Evolutionary conservation across 768 basidiomycete genomes (phyloP).

Genomic region (Albatrellus ellisii): DNA sequence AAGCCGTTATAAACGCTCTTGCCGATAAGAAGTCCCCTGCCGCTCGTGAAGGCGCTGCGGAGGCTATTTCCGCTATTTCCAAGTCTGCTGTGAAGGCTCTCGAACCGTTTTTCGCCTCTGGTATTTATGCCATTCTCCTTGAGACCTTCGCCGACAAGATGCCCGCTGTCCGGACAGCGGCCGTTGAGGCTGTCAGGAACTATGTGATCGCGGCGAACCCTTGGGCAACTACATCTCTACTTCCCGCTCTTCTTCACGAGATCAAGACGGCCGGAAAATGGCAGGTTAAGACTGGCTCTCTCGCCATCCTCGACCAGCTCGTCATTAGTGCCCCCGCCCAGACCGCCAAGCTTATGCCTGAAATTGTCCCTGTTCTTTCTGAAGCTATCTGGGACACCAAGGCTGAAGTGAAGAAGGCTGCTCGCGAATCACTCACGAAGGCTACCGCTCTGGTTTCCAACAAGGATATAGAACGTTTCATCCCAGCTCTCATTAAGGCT

Average conservation of each 20-base stretch:
- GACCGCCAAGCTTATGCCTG: conserved; percentile 82
- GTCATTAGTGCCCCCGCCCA: conserved; percentile 72
- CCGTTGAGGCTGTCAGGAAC: conserved; percentile 69
- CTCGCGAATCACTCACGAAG: conserved; percentile 88
- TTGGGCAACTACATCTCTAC: conserved; percentile 74
- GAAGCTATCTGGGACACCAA: conserved; percentile 99
- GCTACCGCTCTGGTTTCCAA: conserved; percentile 90
- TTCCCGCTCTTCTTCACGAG: conserved; percentile 82
- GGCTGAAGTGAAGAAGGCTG: conserved; percentile 97
- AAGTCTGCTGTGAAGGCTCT: conserved; percentile 55
- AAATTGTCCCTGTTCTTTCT: conserved; percentile 87
- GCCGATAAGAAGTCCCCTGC: conserved; percentile 92
- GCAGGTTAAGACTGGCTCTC: conserved; percentile 88
- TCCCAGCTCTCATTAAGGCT: conserved; percentile 95
- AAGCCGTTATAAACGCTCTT: conserved; percentile 72
- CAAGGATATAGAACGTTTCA: conserved; percentile 96
- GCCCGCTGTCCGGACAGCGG: conserved; percentile 74
- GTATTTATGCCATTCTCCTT: conserved; percentile 75
- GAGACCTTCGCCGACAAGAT: conserved; percentile 94
- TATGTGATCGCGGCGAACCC: conserved; percentile 74
- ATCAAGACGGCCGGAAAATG: conserved; percentile 96
- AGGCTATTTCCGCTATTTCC: conserved; percentile 52
- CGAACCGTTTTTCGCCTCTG: conserved; percentile 79
- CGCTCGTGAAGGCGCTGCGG: conserved; percentile 79
- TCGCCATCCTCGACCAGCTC: conserved; percentile 76